Evolutionary conservation across 108 stramenopile species (phyloP).

Genomic region (Nitzschia sp.): DNA sequence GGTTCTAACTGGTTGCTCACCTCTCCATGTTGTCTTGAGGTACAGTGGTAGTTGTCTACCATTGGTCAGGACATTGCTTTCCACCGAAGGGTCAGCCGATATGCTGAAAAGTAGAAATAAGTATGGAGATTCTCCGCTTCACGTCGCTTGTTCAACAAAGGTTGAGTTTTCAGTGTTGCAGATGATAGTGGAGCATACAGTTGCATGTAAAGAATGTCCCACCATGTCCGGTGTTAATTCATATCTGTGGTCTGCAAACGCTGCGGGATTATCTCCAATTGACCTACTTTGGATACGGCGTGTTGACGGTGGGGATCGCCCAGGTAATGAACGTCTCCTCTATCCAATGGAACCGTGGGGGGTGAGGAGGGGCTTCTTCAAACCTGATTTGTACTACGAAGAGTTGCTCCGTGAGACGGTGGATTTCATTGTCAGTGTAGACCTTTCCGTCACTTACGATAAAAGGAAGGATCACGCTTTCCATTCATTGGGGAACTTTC

Average conservation of each 20-base stretch:
- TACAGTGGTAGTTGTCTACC: slow-evolving; percentile 38
- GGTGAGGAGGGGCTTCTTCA: slow-evolving; percentile 10
- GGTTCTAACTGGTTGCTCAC: slow-evolving; percentile 34
- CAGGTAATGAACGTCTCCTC: slow-evolving; percentile 18
- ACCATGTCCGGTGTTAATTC: neutral
- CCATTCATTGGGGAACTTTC: slow-evolving; percentile 22
- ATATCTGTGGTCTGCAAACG: slow-evolving; percentile 35
- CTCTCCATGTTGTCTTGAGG: slow-evolving; percentile 41
- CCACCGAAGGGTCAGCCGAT: slow-evolving; percentile 1
- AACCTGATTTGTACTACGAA: slow-evolving; percentile 35
- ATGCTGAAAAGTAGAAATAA: slow-evolving; percentile 27
- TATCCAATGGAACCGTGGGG: slow-evolving; percentile 29
- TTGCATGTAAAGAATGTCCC: neutral
- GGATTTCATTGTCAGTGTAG: slow-evolving; percentile 13
- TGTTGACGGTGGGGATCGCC: slow-evolving; percentile 32
- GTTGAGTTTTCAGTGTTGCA: slow-evolving; percentile 24
- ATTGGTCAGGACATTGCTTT: slow-evolving; percentile 27
- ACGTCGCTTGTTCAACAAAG: slow-evolving; percentile 42
- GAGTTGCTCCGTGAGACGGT: slow-evolving; percentile 41
- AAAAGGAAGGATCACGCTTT: neutral
- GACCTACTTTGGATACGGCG: slow-evolving; percentile 52
- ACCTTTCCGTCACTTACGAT: neutral
- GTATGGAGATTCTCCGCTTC: slow-evolving; percentile 45
- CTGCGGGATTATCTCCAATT: slow-evolving; percentile 42
- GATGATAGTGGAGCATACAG: slow-evolving; percentile 20